Percentiles rank a stretch among this genome's conserved stretches.
Evolutionary conservation across 2,329 filamentous ascomycete species (phyloP).

Genomic region (Cladosporium sp.): DNA sequence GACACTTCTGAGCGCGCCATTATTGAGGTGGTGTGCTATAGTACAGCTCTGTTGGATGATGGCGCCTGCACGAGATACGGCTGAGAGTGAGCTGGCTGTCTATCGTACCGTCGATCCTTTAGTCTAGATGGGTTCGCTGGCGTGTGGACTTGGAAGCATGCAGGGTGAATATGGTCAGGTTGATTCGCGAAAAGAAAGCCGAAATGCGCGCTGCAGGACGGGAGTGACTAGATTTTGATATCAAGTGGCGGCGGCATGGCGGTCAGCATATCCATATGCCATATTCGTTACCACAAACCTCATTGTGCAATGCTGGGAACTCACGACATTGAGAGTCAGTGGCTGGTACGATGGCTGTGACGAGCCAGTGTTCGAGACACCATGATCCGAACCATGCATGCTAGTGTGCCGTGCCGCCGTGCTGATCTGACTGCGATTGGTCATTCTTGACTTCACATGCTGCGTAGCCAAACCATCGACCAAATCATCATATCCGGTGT

Average conservation of each 20-base stretch:
- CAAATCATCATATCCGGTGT: too few relatives aligned
- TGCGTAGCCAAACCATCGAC: neutral
- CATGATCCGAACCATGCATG: neutral
- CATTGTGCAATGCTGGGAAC: neutral
- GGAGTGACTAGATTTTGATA: too few relatives aligned
- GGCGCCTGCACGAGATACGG: neutral
- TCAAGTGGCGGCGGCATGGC: neutral
- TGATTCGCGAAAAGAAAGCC: too few relatives aligned
- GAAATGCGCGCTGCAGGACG: too few relatives aligned
- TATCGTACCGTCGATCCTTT: neutral
- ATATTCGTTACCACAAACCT: neutral
- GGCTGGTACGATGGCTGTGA: constrained; percentile 11
- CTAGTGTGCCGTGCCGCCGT: neutral
- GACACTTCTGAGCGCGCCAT: constrained; percentile 13
- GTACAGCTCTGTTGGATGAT: neutral
- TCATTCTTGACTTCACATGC: neutral
- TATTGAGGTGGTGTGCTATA: neutral
- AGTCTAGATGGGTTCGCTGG: neutral
- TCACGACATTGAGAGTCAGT: neutral
- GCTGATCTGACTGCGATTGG: neutral
- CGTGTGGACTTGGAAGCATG: too few relatives aligned
- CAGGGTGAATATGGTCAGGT: too few relatives aligned
- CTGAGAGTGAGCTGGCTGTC: neutral
- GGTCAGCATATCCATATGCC: neutral
- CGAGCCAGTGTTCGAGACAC: constrained; percentile 4